Base-by-base conservation (phyloP, 2,329 filamentous ascomycete genomes). In the Onygena corvina region DNA sequence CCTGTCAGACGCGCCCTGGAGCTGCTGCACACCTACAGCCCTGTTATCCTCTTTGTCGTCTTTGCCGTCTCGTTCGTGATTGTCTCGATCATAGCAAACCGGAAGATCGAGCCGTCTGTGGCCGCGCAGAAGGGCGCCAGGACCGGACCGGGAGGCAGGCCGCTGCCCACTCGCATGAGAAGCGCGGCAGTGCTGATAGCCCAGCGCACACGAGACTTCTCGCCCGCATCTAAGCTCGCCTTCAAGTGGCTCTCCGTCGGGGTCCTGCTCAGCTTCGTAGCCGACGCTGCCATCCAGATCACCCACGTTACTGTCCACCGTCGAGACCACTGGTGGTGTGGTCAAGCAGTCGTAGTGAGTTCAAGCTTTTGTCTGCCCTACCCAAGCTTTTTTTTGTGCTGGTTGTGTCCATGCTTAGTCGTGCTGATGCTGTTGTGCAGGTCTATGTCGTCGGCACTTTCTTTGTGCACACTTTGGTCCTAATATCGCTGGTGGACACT, bases 141-240 rank as follows among this genome's bases (percentile, higher is more conserved):
- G 27, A 80, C 75, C 48, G 89, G 89, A n/a, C 88, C 89, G 1
- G 89, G 86, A 50, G 90, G 89, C 57, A 89, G 93, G 64, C 87
- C 87, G 29, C 72, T 95, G 48, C 88, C 87, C 52, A 84, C 80
- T 62, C 79, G 71, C 68, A 72, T 64, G 51, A 61, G 67, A 64
- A 75, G 62, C 62, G 67, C 64, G 56, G 71, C 67, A 64, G 69
- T 65, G 59, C 71, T 67, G 61, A 70, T 70, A 55, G 71, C 72
- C 58, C 66, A 70, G 52, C 63, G 63, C 47, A 64, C 67, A 52
- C 69, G 70, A 55, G 74, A 79, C 57, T 80, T 87, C 64, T 82
- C 81, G 53, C 75, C 71, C n/a, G 71, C 74, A 42, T 74, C 80
- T 57, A 86, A 85, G 64, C 72, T 79, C 31, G 70, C 86, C 45